Base-by-base conservation (phyloP, 169 alveolate species). In the Eimeria necatrix region DNA sequence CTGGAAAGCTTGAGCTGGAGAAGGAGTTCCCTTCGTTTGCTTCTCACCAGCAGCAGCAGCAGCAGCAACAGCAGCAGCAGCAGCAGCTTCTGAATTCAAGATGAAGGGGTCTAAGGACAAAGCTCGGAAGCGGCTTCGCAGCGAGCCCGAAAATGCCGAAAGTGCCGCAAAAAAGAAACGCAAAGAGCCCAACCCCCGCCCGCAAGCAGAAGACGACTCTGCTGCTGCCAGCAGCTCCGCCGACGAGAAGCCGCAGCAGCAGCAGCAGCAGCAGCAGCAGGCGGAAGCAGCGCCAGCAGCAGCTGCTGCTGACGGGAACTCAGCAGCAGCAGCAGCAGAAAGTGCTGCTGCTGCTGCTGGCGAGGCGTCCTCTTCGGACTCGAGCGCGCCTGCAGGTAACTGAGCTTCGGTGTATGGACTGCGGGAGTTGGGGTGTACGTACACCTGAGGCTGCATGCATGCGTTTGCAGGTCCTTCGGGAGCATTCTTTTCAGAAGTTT, bases 401-500 rank as follows among this genome's bases (percentile, higher is more conserved):
- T 6, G 9, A 0, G 24, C 22, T 1, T 0, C 2, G 68, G 12
- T 56, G 68, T 56, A 56, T 10, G 41, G 0, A 32, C 0, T 32
- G 41, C 41, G 41, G 41, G 41, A 32, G 41, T 32, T 32, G 41
- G 41, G 41, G 41, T 32, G 41, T 32, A 32, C 41, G 41, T 32
- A 32, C 41, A 32, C 41, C 52, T 32, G 83, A 22, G 18, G 83
- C 3, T 26, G 52, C 83, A 71, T 71, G n/a, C 48, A 24, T 26
- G 52, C n/a, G 41, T 26, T 80, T 52, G 89, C 76, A 70, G 76
- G 59, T 26, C 59, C 60, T 2, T 32, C 80, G 16, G 95, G 93
- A 0, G 95, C 96, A 18, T 96, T 96, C 81, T 99, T 98, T 96
- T 96, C 98, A 20, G 97, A 97, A 74, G 94, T 97, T 46, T 95